A percentile compares a stretch with the other conserved stretches of the same genome.
These are phyloP conservation scores for Cytospora mali DNA, from an alignment of 2,329 filamentous ascomycete genomes.

Conservation along the genomic window DNA sequence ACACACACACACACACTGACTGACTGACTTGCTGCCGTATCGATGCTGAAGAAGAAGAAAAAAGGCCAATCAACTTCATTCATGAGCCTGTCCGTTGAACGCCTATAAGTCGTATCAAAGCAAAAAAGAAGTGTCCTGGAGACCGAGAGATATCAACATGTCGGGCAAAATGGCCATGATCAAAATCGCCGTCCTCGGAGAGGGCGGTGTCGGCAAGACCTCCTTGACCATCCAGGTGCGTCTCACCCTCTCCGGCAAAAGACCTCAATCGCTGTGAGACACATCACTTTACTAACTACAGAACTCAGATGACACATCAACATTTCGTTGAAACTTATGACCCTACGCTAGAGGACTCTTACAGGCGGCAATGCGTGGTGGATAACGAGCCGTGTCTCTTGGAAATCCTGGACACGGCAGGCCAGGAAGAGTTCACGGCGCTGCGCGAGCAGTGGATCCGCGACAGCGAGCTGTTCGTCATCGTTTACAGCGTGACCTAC, in stretches of 20 bases:
- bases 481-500: conserved; percentile 26
- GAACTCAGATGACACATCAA: conserved; percentile 24
- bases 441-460: conserved; percentile 29
- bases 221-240: conserved; percentile 26
- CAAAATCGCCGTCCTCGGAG: conserved; percentile 26
- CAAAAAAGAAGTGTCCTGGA: conserved; percentile 9
- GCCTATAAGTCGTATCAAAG: conserved; percentile 8
- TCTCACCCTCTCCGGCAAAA: too few relatives aligned
- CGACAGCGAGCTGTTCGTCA: conserved; percentile 28
- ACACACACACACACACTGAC: conserved; percentile 3
- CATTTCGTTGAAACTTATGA: conserved; percentile 28
- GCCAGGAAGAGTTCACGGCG: conserved; percentile 27
- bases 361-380: conserved; percentile 27
- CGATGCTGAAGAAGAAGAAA: conserved; percentile 14
- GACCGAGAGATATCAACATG: conserved; percentile 15
- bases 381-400: conserved; percentile 24
- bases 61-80: conserved; percentile 7
- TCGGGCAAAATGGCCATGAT: conserved; percentile 24
- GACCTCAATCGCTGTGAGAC: conserved; percentile 1
- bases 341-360: conserved; percentile 28
- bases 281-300: conserved; percentile 7
- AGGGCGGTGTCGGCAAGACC: conserved; percentile 28
- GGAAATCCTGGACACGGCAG: conserved; percentile 28
- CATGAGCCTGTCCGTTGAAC: conserved; percentile 8
- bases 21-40: conserved; percentile 18